Percentiles rank a stretch among this genome's conserved stretches.
These are phyloP conservation scores for Bromus sterilis DNA, from an alignment of 176 grass and related monocot genomes.

Conservation along the genomic window DNA sequence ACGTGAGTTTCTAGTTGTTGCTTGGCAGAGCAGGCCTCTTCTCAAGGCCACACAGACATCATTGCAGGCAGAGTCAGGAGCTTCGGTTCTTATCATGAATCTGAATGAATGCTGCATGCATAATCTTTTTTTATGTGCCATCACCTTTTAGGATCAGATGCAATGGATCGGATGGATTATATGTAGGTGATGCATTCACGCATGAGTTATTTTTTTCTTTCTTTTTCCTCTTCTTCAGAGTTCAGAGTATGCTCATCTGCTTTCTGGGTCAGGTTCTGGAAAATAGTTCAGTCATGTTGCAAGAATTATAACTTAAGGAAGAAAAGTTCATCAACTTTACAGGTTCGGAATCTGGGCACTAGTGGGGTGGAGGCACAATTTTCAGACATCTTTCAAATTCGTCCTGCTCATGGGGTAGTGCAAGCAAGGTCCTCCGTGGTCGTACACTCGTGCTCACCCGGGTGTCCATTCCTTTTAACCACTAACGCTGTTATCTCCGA, in stretches of 20 bases:
- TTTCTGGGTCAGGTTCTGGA: neutral
- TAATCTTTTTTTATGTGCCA: neutral
- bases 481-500: neutral
- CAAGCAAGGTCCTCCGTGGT: neutral
- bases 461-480: neutral
- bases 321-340: neutral
- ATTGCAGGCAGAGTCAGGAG: neutral
- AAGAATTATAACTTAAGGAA: no score
- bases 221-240: neutral
- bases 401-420: neutral
- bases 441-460: neutral
- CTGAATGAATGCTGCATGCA: neutral
- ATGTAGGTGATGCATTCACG: neutral
- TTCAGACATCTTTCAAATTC: neutral
- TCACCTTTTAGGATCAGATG: slow-evolving; percentile 22
- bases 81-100: neutral
- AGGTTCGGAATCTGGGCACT: neutral
- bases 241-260: no score
- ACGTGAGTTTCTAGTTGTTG: slow-evolving; percentile 40
- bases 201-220: neutral
- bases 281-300: no score
- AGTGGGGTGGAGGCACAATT: neutral
- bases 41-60: neutral
- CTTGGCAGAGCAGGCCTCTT: no score
- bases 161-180: slow-evolving; percentile 27